Conservation (phyloP, 495 filamentous ascomycete species). For the Neurospora cerealis region DNA sequence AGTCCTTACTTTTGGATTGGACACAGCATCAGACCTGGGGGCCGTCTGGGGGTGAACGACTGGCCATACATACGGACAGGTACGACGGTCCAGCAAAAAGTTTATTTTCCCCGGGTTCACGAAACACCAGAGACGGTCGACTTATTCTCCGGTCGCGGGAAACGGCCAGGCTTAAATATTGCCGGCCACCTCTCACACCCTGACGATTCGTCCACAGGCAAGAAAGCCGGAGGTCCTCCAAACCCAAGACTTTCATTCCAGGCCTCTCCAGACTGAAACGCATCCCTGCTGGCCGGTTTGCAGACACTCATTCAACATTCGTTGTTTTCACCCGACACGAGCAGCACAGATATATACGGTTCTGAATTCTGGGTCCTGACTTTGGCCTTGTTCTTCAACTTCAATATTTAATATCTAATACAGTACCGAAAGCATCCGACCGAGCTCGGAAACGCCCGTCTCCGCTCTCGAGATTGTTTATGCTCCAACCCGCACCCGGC, state of each 20-base stretch:
- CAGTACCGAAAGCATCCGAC: background rate
- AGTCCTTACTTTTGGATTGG: background rate
- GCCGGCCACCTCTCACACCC: background rate
- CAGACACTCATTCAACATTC: background rate
- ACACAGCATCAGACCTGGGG: background rate
- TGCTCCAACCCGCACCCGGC: background rate
- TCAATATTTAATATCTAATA: background rate
- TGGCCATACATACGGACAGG: background rate
- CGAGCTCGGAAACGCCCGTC: background rate
- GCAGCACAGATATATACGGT: background rate
- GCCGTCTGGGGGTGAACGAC: background rate
- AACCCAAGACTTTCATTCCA: background rate
- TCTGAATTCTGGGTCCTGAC: background rate
- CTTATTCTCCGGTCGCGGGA: background rate
- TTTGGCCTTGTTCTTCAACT: background rate
- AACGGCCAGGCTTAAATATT: background rate
- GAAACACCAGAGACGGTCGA: background rate
- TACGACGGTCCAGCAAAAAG: background rate
- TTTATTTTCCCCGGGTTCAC: background rate
- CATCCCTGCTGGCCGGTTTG: background rate
- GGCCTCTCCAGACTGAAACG: background rate
- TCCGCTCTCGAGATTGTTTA: background rate
- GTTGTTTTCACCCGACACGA: background rate
- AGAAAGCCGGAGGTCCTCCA: background rate
- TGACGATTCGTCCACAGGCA: background rate